These are phyloP conservation scores for Saccharomycopsis oosterbeekiorum DNA, from an alignment of 805 yeast species.

Conservation along the genomic window DNA sequence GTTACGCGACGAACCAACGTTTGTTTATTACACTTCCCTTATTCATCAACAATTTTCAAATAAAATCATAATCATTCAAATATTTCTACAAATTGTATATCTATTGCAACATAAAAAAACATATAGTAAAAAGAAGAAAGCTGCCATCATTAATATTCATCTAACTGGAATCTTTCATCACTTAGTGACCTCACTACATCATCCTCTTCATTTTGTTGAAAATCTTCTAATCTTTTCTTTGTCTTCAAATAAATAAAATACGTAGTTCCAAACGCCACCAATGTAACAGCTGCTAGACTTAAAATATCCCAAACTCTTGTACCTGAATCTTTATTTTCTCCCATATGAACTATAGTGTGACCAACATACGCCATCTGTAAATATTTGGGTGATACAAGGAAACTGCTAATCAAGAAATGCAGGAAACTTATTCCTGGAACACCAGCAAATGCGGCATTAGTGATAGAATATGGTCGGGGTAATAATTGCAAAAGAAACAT, in stretches of 20 bases:
- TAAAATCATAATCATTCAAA: too few relatives aligned
- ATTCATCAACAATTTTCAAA: too few relatives aligned
- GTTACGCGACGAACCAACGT: too few relatives aligned
- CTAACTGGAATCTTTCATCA: background rate
- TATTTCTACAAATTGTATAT: too few relatives aligned
- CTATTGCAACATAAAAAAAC: background rate
- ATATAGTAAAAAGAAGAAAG: background rate
- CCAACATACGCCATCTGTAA: conserved; percentile 74
- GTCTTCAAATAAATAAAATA: conserved; percentile 56
- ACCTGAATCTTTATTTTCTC: conserved; percentile 41
- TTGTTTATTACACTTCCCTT: too few relatives aligned
- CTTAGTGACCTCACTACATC: background rate
- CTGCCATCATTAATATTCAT: background rate
- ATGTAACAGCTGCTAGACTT: conserved; percentile 47
- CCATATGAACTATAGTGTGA: conserved; percentile 57
- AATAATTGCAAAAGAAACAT: conserved; percentile 70
- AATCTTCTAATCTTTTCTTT: conserved; percentile 23
- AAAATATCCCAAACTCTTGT: conserved; percentile 52
- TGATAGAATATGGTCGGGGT: conserved; percentile 87
- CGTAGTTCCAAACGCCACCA: conserved; percentile 49
- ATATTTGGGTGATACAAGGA: conserved; percentile 73
- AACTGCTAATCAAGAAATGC: conserved; percentile 61
- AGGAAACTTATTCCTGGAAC: conserved; percentile 61
- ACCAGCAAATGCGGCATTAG: conserved; percentile 88
- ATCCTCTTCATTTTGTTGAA: conserved; percentile 3